phyloP scores from a whole-genome alignment of 2,329 filamentous ascomycete genomes.

The Apiospora arundinis region DNA sequence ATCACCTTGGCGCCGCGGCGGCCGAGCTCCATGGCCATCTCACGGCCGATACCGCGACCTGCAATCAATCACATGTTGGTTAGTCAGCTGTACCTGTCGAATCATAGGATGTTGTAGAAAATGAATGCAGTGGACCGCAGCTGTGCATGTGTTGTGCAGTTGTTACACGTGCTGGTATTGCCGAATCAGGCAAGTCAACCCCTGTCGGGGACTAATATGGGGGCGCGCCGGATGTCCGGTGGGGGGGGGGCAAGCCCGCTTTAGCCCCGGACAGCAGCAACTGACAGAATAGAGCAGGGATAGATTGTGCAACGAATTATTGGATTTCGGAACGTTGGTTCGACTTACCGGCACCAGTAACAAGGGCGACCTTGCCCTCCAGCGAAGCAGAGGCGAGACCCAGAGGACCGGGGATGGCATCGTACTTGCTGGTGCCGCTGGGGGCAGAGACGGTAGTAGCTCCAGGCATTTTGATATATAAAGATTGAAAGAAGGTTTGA shows the following conservation, averaged over 20 bases:
- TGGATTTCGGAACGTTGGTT: not conserved
- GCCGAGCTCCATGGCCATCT: slow-evolving; percentile 71
- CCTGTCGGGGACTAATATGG: slow-evolving; percentile 4
- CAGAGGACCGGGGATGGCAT: slow-evolving; percentile 46
- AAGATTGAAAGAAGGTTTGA: not conserved
- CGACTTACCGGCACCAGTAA: slow-evolving; percentile 47
- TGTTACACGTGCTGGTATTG: not conserved
- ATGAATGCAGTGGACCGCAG: slow-evolving; percentile 25
- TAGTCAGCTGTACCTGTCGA: slow-evolving; percentile 21
- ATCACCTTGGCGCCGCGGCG: slow-evolving; percentile 69
- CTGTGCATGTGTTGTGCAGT: not conserved
- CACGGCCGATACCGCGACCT: slow-evolving; percentile 70
- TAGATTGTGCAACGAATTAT: not conserved
- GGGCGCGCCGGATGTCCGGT: slow-evolving; percentile 23
- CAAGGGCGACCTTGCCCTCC: slow-evolving; percentile 46
- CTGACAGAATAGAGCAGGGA: not conserved
- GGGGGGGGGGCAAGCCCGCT: slow-evolving; percentile 15
- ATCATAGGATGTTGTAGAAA: too few species aligned
- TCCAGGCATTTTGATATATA: slow-evolving; percentile 42
- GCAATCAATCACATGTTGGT: slow-evolving; percentile 18
- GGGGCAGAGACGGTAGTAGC: slow-evolving; percentile 28
- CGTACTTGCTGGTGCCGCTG: slow-evolving; percentile 40
- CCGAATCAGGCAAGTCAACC: not conserved
- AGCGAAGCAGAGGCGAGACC: slow-evolving; percentile 47
- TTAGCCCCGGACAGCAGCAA: not conserved